Conservation (phyloP, 441 rosid species). For the Bruguiera hainesii region DNA sequence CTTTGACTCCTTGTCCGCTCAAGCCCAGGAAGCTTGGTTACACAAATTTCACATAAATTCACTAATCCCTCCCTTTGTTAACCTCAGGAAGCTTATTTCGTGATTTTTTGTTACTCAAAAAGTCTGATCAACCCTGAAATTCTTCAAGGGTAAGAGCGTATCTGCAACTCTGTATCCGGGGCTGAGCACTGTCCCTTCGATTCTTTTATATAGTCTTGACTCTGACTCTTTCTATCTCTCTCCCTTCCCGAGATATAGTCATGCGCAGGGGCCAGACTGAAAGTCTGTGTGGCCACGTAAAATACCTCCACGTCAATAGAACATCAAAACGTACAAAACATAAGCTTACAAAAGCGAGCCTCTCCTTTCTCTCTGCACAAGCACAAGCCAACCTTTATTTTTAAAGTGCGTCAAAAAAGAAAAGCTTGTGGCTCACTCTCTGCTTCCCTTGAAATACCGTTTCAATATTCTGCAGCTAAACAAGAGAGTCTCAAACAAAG, state of each 20-base stretch:
- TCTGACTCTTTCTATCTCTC: background rate
- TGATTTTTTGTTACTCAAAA: background rate
- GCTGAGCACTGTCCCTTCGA: background rate
- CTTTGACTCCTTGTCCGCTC: no score
- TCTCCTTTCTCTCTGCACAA: background rate
- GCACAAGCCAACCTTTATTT: background rate
- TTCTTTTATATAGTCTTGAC: conserved; percentile 1
- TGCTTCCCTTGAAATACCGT: conserved; percentile 25
- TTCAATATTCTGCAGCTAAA: conserved; percentile 21
- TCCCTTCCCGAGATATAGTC: background rate
- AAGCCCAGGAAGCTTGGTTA: no score
- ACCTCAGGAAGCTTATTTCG: no score
- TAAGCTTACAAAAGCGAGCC: conserved; percentile 3
- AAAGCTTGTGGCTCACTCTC: conserved; percentile 4
- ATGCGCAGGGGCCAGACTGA: conserved; percentile 7
- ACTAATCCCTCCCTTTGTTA: no score
- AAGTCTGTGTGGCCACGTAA: conserved; percentile 9
- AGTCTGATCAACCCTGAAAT: conserved; percentile 1
- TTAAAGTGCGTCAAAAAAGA: conserved; percentile 10
- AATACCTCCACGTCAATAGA: conserved; percentile 10
- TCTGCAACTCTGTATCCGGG: background rate
- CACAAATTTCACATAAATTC: no score
- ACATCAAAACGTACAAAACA: conserved; percentile 16
- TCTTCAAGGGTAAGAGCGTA: conserved; percentile 1
- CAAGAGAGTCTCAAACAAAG: conserved; percentile 33